These are phyloP conservation scores for Raffaelea deltoideospora DNA, from an alignment of 2,329 filamentous ascomycete genomes.

Conservation along the genomic window DNA sequence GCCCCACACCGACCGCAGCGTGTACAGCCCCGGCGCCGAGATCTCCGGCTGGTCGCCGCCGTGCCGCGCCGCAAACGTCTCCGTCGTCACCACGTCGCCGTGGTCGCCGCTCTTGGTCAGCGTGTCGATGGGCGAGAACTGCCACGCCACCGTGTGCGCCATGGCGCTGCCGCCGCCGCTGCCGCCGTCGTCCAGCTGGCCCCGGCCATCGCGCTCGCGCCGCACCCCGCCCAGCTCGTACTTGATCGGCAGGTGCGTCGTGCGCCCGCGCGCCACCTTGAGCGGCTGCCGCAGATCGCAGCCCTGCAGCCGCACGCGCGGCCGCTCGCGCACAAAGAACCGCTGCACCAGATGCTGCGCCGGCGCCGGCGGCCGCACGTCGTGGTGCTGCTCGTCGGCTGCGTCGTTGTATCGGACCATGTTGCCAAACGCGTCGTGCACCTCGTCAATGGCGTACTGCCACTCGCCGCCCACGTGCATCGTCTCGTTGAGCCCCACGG, in stretches of 20 bases:
- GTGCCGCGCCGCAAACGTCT: slow-evolving; percentile 45
- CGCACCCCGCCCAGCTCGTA: slow-evolving; percentile 48
- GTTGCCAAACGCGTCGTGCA: slow-evolving; percentile 84
- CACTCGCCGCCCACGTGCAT: slow-evolving; percentile 66
- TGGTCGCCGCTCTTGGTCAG: slow-evolving; percentile 58
- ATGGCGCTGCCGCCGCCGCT: slow-evolving; percentile 16
- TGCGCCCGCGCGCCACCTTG: slow-evolving; percentile 63
- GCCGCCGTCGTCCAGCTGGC: slow-evolving; percentile 27
- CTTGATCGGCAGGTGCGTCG: slow-evolving; percentile 52
- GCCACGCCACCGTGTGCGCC: slow-evolving; percentile 61
- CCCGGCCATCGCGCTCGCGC: slow-evolving; percentile 21
- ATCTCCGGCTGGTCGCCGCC: slow-evolving; percentile 51
- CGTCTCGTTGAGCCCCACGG: slow-evolving; percentile 80
- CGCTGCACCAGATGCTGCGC: slow-evolving; percentile 51
- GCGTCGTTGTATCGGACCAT: slow-evolving; percentile 55
- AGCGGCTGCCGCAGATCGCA: slow-evolving; percentile 72
- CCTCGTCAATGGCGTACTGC: slow-evolving; percentile 83
- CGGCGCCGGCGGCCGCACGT: slow-evolving; percentile 35
- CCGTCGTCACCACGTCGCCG: slow-evolving; percentile 39
- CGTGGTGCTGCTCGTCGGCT: slow-evolving; percentile 53
- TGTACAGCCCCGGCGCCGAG: slow-evolving; percentile 71
- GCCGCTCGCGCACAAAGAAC: slow-evolving; percentile 78
- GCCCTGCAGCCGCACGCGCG: slow-evolving; percentile 52
- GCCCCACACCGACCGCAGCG: slow-evolving; percentile 60
- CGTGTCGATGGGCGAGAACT: slow-evolving; percentile 62